phyloP scores from a whole-genome alignment of 139 green algal genomes.

The Coelastrella sp. region DNA sequence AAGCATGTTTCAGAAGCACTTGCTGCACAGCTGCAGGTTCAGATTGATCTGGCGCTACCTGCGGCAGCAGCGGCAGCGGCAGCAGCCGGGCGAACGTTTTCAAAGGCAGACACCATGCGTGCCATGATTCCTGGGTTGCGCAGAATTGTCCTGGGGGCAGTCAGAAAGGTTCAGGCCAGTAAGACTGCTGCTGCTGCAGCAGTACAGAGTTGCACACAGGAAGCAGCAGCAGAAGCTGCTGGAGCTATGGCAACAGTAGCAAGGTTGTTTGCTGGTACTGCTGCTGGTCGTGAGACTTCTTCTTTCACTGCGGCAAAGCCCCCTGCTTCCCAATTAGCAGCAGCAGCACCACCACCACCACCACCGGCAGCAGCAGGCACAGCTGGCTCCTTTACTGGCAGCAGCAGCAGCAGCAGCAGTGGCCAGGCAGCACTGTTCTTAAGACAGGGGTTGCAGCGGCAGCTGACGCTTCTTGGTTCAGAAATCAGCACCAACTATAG shows the following conservation, averaged over 20 bases:
- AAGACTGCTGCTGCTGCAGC: conserved; percentile 3
- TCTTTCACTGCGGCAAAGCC: background rate
- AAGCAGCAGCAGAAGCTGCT: conserved; percentile 6
- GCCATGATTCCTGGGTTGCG: background rate
- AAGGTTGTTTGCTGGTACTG: background rate
- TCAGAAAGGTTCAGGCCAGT: background rate
- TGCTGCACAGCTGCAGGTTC: background rate
- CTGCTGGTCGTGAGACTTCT: background rate
- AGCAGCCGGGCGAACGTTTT: background rate
- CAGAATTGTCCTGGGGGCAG: background rate
- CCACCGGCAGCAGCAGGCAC: background rate
- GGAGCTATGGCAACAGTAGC: background rate
- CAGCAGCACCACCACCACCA: background rate
- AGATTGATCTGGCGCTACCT: background rate
- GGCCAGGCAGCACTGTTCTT: no score
- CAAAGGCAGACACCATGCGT: background rate
- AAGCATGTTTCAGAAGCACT: background rate
- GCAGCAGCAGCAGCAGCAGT: background rate
- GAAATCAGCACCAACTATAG: no score
- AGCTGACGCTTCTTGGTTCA: no score
- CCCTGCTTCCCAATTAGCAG: background rate
- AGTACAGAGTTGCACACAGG: background rate
- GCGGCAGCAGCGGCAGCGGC: conserved; percentile 7
- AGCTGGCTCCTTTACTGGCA: background rate
- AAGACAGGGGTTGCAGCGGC: no score